phyloP scores from a whole-genome alignment of 495 filamentous ascomycete species.

The Polyplosphaeria fusca region DNA sequence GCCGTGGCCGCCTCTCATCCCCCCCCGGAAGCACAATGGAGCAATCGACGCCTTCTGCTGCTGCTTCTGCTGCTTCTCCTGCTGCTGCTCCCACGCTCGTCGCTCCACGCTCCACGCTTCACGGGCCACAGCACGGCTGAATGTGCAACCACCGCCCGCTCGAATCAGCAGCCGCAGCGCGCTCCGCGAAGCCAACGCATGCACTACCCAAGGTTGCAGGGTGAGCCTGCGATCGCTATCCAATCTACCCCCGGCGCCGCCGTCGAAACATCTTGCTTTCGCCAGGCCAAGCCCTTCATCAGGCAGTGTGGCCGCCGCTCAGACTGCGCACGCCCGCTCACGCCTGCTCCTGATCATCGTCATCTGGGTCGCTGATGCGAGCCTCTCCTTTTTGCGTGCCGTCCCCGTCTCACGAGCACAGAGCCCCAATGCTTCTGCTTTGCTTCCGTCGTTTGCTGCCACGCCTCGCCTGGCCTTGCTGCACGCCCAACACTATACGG shows the following conservation, averaged over 20 bases:
- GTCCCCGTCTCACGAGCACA: too few species aligned
- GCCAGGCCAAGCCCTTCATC: conserved; percentile 22
- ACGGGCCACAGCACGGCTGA: conserved; percentile 18
- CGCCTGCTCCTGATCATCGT: conserved; percentile 32
- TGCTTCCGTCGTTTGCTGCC: too few species aligned
- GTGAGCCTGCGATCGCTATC: conserved; percentile 26
- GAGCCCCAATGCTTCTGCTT: too few species aligned
- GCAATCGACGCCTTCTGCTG: too few species aligned
- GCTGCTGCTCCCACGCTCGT: not conserved
- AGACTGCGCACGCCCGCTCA: too few species aligned
- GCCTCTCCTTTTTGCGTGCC: too few species aligned
- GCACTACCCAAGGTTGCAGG: conserved; percentile 30
- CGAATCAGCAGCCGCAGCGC: conserved; percentile 21
- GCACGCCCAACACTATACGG: conserved; percentile 22
- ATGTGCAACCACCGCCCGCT: conserved; percentile 15
- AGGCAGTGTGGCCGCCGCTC: conserved; percentile 21
- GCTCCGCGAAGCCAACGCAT: too few species aligned
- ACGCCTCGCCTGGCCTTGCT: conserved; percentile 21
- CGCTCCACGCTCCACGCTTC: not conserved
- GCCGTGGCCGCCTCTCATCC: too few species aligned
- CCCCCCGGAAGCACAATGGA: too few species aligned
- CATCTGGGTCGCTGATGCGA: conserved; percentile 17
- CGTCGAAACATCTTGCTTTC: conserved; percentile 32
- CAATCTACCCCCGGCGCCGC: conserved; percentile 18
- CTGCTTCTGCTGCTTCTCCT: too few species aligned